Evolutionary conservation across 108 stramenopile genomes (phyloP).

Genomic region (Pinguiococcus pyrenoidosus): DNA sequence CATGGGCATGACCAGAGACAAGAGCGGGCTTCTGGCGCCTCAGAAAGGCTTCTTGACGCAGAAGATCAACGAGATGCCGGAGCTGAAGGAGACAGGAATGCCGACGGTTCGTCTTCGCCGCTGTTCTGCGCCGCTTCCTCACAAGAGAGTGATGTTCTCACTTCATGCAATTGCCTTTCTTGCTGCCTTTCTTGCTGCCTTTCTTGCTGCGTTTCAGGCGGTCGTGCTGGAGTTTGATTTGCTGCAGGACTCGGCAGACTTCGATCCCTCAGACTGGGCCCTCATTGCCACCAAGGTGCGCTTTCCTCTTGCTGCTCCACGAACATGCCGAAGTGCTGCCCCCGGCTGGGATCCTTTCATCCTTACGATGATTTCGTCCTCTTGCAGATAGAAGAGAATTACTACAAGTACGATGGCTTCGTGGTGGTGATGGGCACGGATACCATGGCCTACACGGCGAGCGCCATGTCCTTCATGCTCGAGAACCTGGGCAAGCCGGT

Average conservation of each 20-base stretch:
- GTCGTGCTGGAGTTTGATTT: slow-evolving; percentile 24
- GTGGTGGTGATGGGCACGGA: slow-evolving; percentile 91
- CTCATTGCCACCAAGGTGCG: slow-evolving; percentile 62
- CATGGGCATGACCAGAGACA: slow-evolving; percentile 38
- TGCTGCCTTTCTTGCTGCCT: neutral
- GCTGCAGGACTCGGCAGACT: slow-evolving; percentile 62
- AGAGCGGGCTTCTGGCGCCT: slow-evolving; percentile 25
- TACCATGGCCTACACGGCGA: slow-evolving; percentile 89
- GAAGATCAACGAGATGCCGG: slow-evolving; percentile 26
- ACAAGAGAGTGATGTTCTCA: neutral
- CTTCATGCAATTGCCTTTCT: neutral
- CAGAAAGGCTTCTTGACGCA: slow-evolving; percentile 31
- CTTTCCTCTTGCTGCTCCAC: no score
- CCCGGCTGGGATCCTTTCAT: no score
- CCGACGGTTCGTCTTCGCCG: slow-evolving; percentile 4
- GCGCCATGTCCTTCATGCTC: slow-evolving; percentile 87
- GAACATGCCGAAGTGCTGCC: no score
- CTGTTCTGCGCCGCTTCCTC: neutral
- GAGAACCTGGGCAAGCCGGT: slow-evolving; percentile 94
- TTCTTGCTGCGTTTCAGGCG: neutral
- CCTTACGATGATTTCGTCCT: slow-evolving; percentile 8
- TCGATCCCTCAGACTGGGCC: slow-evolving; percentile 81
- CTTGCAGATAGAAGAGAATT: slow-evolving; percentile 35
- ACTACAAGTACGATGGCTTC: slow-evolving; percentile 82
- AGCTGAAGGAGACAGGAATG: slow-evolving; percentile 17